Conservation (phyloP, 495 filamentous ascomycete genomes). For the Clavariopsis aquatica region DNA sequence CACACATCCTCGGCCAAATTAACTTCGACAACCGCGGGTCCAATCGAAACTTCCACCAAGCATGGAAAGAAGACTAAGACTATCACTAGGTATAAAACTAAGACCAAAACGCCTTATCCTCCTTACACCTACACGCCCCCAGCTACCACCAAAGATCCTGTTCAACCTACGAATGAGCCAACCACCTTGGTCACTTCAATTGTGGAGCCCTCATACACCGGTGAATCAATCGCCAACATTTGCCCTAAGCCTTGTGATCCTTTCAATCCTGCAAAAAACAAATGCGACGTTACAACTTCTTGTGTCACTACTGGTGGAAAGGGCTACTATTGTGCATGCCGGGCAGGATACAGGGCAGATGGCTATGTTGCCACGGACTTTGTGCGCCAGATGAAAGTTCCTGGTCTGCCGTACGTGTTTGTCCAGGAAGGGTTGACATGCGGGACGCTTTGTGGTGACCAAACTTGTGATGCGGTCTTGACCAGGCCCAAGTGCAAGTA, state of each 20-base stretch:
- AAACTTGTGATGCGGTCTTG: slow-evolving; percentile 6
- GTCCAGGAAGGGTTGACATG: neutral
- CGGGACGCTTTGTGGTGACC: slow-evolving; percentile 7
- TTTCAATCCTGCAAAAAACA: slow-evolving; percentile 3
- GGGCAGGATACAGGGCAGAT: slow-evolving; percentile 14
- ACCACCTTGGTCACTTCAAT: neutral
- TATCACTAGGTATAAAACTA: neutral
- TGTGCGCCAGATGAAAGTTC: slow-evolving; percentile 4
- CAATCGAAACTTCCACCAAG: neutral
- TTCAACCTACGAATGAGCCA: neutral
- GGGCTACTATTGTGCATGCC: slow-evolving; percentile 21
- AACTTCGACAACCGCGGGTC: neutral
- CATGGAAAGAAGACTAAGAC: neutral
- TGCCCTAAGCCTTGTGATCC: slow-evolving; percentile 15
- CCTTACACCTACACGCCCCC: neutral
- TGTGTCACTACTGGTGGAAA: slow-evolving; percentile 16
- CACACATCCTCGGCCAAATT: neutral
- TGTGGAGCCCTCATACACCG: neutral
- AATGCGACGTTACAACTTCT: slow-evolving; percentile 16
- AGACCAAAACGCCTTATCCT: neutral
- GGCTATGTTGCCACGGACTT: slow-evolving; percentile 15
- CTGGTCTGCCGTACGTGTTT: slow-evolving; percentile 12
- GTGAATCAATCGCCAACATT: neutral
- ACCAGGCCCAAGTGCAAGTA: slow-evolving; percentile 11
- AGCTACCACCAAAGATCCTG: neutral